A percentile compares a stretch with the other conserved stretches of the same genome.
phyloP scores from a whole-genome alignment of 495 filamentous ascomycete species.

The Penicillium flavigenum region DNA sequence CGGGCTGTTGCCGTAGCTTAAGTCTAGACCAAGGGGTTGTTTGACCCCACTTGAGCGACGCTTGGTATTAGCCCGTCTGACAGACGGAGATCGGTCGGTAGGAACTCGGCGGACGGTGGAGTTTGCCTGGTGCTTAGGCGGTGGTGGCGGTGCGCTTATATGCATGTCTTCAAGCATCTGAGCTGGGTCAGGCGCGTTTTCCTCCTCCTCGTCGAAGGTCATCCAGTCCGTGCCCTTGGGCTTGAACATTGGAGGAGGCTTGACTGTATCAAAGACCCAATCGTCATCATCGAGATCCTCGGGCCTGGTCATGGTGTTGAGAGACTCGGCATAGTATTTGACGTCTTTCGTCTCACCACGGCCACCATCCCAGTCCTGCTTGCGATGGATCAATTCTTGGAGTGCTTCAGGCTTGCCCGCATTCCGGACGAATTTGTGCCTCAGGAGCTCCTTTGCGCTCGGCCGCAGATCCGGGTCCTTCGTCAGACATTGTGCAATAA shows the following conservation, averaged over 20 bases:
- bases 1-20: slow-evolving; percentile 85
- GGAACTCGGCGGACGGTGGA: slow-evolving; percentile 56
- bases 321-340: slow-evolving; percentile 88
- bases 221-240: slow-evolving; percentile 40
- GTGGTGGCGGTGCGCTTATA: slow-evolving; percentile 36
- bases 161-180: slow-evolving; percentile 44
- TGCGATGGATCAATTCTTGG: slow-evolving; percentile 83
- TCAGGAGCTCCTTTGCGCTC: slow-evolving; percentile 83
- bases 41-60: slow-evolving; percentile 59
- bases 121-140: slow-evolving; percentile 43
- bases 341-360: slow-evolving; percentile 58
- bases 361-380: slow-evolving; percentile 73
- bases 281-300: slow-evolving; percentile 67
- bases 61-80: slow-evolving; percentile 46
- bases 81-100: slow-evolving; percentile 43
- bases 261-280: slow-evolving; percentile 98
- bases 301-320: slow-evolving; percentile 63
- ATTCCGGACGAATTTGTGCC: slow-evolving; percentile 82
- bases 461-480: slow-evolving; percentile 85
- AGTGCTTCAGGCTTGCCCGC: slow-evolving; percentile 82
- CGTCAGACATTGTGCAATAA: slow-evolving; percentile 82
- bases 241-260: slow-evolving; percentile 54
- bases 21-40: slow-evolving; percentile 76
- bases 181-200: slow-evolving; percentile 35
- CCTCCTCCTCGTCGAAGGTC: slow-evolving; percentile 31